Base-by-base conservation (phyloP, 345 rosid species). In the Cochlearia excelsa region DNA sequence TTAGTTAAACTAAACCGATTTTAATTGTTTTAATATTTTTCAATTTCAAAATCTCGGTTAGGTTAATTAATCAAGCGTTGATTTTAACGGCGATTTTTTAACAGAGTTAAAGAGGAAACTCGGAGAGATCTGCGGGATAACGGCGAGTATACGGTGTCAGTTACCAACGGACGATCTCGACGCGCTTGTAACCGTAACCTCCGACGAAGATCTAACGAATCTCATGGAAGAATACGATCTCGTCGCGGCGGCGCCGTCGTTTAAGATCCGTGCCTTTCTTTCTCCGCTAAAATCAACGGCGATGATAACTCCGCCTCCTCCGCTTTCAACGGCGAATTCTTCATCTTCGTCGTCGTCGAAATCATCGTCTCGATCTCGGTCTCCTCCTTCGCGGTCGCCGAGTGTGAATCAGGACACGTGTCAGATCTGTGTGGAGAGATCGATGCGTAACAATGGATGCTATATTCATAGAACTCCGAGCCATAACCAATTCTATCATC, bases 141-240 rank as follows among this genome's bases (percentile, higher is more conserved):
- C 75, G 35, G 81, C 80, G 75, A 71, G 42, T 69, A 59, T 92
- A 3, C 95, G 98, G n/a, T 92, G 95, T 74, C 94, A 88, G 66
- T 74, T 92, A 63, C 98, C 96, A 2, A 66, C 78, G 2, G 96
- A 86, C 50, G 98, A 92, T 73, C 81, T 92, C 1, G 98, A 92
- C 59, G 89, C 97, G 28, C 79, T 92, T 57, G 84, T 88, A 23
- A 80, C 89, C 30, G 69, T 92, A 48, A 77, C 89, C 59, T 86
- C 87, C 52, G 93, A 84, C 73, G 96, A 92, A 67, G 98, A 92
- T 71, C 80, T 92, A 9, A 75, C 73, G 11, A 88, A 86, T 81
- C 82, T 92, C 71, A 74, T 92, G 64, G 98, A 86, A 74, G 98
- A 88, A 72, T 92, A 92, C 61, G 95, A 86, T 70, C 77, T 73